Percentiles rank a stretch among this genome's conserved stretches.
phyloP scores from a whole-genome alignment of 1,139 yeast species.

The Debaryomyces coudertii region DNA sequence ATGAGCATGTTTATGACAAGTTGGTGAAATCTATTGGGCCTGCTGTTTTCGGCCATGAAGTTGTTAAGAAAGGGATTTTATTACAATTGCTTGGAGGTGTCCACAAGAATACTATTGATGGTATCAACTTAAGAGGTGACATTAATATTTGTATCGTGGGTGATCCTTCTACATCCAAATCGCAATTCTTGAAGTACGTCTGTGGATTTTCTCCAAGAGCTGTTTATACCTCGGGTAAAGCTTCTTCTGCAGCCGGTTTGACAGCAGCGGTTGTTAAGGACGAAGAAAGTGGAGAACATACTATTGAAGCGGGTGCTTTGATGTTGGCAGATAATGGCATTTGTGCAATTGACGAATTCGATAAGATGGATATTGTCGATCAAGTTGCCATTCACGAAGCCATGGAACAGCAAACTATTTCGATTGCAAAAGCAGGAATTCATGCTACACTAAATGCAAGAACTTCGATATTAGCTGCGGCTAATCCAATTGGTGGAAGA shows the following conservation, averaged over 20 bases:
- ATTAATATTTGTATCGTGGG: constrained; percentile 97
- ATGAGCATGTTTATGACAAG: constrained; percentile 82
- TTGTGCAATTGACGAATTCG: constrained; percentile 98
- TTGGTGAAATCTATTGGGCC: constrained; percentile 93
- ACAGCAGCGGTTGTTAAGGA: constrained; percentile 98
- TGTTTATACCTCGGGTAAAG: constrained; percentile 96
- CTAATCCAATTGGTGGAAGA: constrained; percentile 95
- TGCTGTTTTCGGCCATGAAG: constrained; percentile 95
- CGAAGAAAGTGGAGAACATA: constrained; percentile 96
- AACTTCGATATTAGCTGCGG: constrained; percentile 95
- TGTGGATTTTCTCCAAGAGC: constrained; percentile 92
- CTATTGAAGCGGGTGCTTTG: constrained; percentile 98
- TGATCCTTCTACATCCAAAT: constrained; percentile 97
- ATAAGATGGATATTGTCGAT: constrained; percentile 93
- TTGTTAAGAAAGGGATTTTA: constrained; percentile 87
- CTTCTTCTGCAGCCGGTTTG: constrained; percentile 97
- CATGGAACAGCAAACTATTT: constrained; percentile 98
- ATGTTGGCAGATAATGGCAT: constrained; percentile 99
- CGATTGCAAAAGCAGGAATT: constrained; percentile 97
- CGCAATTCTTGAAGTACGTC: constrained; percentile 93
- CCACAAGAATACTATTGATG: constrained; percentile 92
- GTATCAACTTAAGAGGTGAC: constrained; percentile 95
- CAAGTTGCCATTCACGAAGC: constrained; percentile 99
- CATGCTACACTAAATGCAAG: constrained; percentile 97
- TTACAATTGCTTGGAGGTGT: constrained; percentile 94